phyloP scores from a whole-genome alignment of 2,329 filamentous ascomycete genomes.

The Talaromyces marneffei region DNA sequence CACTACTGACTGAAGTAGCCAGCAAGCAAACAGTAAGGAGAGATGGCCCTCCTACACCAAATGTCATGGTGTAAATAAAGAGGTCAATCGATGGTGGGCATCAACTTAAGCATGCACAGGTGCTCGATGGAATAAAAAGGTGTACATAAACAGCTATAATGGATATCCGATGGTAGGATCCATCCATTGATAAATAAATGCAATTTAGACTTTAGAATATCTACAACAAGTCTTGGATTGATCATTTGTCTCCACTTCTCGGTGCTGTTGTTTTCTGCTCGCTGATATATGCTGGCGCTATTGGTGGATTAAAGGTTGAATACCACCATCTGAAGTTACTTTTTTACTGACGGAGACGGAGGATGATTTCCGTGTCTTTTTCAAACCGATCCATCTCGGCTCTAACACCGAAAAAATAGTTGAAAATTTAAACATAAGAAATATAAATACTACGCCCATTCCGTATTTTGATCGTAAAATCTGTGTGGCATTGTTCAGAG shows the following conservation, averaged over 20 bases:
- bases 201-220: background rate
- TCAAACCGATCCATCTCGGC: background rate
- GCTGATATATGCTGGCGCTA: background rate
- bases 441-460: background rate
- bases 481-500: background rate
- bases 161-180: background rate
- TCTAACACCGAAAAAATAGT: background rate
- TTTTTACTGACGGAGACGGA: background rate
- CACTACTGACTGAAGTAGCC: constrained; percentile 11
- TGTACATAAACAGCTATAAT: background rate
- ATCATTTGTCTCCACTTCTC: background rate
- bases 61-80: background rate
- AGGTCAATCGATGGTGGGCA: background rate
- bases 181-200: background rate
- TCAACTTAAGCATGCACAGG: background rate
- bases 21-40: constrained; percentile 7
- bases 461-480: background rate
- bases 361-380: background rate
- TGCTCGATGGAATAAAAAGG: background rate
- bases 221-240: background rate
- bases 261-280: background rate
- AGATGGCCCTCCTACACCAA: background rate
- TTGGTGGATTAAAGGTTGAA: background rate
- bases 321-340: background rate
- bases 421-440: background rate